Base-by-base conservation (phyloP, 306 rosid species). In the Citrullus colocynthis region DNA sequence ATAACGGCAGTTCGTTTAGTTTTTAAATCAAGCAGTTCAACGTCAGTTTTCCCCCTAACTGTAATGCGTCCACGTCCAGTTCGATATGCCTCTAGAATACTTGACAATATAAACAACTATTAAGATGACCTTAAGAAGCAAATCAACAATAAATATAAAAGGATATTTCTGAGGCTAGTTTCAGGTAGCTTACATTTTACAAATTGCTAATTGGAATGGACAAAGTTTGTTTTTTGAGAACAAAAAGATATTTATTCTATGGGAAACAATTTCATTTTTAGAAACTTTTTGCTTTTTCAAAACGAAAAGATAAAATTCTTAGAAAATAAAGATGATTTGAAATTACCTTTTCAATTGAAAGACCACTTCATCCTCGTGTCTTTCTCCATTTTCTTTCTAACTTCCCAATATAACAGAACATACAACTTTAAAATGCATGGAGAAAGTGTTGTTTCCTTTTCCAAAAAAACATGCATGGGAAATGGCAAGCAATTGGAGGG, bases 11-110 rank as follows among this genome's bases (percentile, higher is more conserved):
- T 63, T 57, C 96, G 82, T 78, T 89, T 95, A 21, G 93, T 86
- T 84, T 85, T 92, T 59, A 92, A 89, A 87, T 95, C 99, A 79
- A 89, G 93, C 85, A 89, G 70, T 78, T 95, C 99, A 83, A 95
- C 79, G 12, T 95, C 97, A 88, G 90, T 88, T 87, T 92, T 95
- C 66, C 99, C 99, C 85, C 99, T 90, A 66, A 95, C 91, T 76
- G 86, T 76, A 66, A 95, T 83, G 44, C 97, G 92, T 59, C 99
- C 99, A 49, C 93, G 88, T 63, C 99, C 99, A 59, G 90, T 86
- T 28, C 97, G 93, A 78, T 95, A 95, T 82, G 99, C 99, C 24
- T 95, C 97, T 79, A 95, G 84, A 81, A 95, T 92, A 82, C 98
- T 95, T 80, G 79, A 90, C 69, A 70, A 86, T 75, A 74, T 39